Evolutionary conservation across 2,329 filamentous ascomycete genomes (phyloP).

Genomic region (Coniella vitis): DNA sequence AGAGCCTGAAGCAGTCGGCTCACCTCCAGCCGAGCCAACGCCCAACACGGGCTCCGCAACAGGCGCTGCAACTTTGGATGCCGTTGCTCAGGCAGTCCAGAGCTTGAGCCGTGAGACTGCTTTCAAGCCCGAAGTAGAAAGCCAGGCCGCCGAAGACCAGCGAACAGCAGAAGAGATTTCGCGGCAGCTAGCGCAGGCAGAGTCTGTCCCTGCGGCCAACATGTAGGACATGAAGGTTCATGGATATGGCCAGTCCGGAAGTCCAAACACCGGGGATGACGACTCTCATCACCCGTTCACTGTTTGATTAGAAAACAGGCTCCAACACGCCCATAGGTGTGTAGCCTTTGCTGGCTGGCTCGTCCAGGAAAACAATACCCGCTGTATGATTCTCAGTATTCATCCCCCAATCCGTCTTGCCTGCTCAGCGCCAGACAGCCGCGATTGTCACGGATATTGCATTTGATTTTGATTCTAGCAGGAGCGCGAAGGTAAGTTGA

Average conservation of each 20-base stretch:
- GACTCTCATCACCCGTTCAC: not conserved
- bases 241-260: not conserved
- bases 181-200: constrained; percentile 40
- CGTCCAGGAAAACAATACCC: no score
- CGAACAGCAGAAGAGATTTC: constrained; percentile 48
- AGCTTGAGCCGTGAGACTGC: constrained; percentile 11
- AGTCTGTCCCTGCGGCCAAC: constrained; percentile 27
- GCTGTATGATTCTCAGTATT: no score
- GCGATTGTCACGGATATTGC: no score
- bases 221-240: constrained; percentile 24
- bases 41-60: constrained; percentile 21
- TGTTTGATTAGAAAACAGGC: no score
- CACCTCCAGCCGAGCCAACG: constrained; percentile 13
- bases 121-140: constrained; percentile 17
- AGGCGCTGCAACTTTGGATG: constrained; percentile 36
- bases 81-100: constrained; percentile 42
- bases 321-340: no score
- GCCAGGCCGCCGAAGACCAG: constrained; percentile 33
- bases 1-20: constrained; percentile 5
- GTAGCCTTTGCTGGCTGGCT: no score
- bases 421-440: no score
- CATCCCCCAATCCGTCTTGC: no score
- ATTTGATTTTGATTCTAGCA: no score
- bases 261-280: not conserved
- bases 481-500: no score